phyloP scores from a whole-genome alignment of 2,329 filamentous ascomycete species.

The Trichoderma sp. region DNA sequence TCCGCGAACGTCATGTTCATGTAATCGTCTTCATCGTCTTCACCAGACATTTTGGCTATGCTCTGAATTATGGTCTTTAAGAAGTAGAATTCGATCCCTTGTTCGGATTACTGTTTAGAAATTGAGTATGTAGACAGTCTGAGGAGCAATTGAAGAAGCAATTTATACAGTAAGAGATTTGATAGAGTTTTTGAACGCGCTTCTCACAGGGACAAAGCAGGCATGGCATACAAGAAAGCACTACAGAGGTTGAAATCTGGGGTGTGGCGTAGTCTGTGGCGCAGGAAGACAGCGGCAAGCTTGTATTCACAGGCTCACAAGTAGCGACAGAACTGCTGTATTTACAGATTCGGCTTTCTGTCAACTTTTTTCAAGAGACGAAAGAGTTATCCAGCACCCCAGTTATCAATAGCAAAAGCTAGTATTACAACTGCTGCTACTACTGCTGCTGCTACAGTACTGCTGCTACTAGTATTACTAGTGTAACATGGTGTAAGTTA shows the following conservation, averaged over 20 bases:
- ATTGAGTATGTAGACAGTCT: not conserved
- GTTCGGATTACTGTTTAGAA: not conserved
- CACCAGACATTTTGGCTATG: constrained; percentile 7
- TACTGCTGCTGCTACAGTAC: too few species aligned
- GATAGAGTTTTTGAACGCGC: not conserved
- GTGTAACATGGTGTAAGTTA: too few species aligned
- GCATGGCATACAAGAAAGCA: not conserved
- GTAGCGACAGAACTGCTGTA: not conserved
- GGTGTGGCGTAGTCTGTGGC: constrained; percentile 19
- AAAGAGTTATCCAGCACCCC: too few species aligned
- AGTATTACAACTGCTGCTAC: too few species aligned
- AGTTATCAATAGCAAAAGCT: too few species aligned
- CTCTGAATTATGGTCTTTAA: not conserved
- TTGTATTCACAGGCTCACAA: not conserved
- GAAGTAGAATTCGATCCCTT: not conserved
- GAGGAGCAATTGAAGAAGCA: not conserved
- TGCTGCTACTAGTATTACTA: too few species aligned
- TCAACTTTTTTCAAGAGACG: not conserved
- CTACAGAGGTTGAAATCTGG: not conserved
- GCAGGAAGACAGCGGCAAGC: not conserved
- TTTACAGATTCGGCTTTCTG: not conserved
- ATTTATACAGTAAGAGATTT: not conserved
- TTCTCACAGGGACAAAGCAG: not conserved
- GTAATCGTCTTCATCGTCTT: constrained; percentile 87
- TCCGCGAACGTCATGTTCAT: constrained; percentile 93